Conservation (phyloP, 768 basidiomycete species). For the Pleurotus ostreatus region DNA sequence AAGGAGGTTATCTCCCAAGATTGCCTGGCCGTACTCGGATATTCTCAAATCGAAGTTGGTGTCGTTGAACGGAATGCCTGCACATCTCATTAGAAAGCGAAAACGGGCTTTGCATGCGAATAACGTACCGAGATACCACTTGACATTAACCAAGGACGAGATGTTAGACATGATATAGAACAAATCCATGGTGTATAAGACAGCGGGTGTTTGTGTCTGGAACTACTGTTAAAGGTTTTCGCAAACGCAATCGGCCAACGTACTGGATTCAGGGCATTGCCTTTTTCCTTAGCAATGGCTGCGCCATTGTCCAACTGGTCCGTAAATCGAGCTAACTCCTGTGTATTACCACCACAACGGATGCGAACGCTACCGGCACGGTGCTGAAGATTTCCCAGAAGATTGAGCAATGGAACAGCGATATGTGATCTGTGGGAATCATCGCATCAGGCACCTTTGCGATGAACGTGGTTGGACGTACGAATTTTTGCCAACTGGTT, state of each 20-base stretch:
- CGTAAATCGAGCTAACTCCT: constrained; percentile 41
- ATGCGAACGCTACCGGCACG: constrained; percentile 46
- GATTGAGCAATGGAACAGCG: constrained; percentile 16
- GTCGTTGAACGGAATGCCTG: constrained; percentile 49
- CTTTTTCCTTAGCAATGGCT: constrained; percentile 37
- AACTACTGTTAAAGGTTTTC: neutral
- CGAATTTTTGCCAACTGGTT: constrained; percentile 51
- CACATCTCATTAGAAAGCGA: too few species aligned
- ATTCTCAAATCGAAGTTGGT: constrained; percentile 39
- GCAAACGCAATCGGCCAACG: constrained; percentile 3
- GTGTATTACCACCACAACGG: constrained; percentile 58
- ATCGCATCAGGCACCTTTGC: too few species aligned
- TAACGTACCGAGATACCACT: constrained; percentile 47
- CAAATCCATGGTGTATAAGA: constrained; percentile 48
- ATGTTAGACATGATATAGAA: constrained; percentile 51
- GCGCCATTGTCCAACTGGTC: constrained; percentile 26
- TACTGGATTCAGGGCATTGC: constrained; percentile 24
- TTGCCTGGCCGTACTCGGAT: constrained; percentile 42
- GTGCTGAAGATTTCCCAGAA: constrained; percentile 34
- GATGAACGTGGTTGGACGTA: constrained; percentile 16
- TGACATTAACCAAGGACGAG: constrained; percentile 38
- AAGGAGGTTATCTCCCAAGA: constrained; percentile 48
- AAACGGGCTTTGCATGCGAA: too few species aligned
- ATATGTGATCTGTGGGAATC: neutral
- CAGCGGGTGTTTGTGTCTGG: constrained; percentile 49